A percentile compares a stretch with the other conserved stretches of the same genome.
Evolutionary conservation across 805 yeast genomes (phyloP).

Genomic region (Danielozyma ontarioensis): DNA sequence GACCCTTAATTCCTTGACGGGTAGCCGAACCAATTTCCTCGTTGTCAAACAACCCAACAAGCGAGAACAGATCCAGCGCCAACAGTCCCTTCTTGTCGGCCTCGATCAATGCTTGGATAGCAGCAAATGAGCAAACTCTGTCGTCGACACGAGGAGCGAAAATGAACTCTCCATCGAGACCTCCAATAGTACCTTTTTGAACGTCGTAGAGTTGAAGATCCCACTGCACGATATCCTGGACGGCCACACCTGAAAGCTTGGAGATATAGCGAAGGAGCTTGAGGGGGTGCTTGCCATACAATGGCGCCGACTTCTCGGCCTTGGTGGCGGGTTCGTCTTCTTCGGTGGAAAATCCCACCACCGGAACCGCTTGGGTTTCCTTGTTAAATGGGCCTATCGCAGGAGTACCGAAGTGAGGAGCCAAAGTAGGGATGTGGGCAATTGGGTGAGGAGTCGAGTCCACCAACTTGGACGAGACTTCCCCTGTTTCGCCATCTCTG

Average conservation of each 20-base stretch:
- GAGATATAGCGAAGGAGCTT: slow-evolving; percentile 66
- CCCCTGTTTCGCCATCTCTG: slow-evolving; percentile 24
- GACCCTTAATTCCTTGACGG: slow-evolving; percentile 81
- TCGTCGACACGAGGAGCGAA: slow-evolving; percentile 85
- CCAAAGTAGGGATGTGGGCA: slow-evolving; percentile 79
- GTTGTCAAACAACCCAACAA: slow-evolving; percentile 67
- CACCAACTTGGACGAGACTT: slow-evolving; percentile 41
- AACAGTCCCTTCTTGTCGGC: slow-evolving; percentile 19
- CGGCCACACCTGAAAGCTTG: slow-evolving; percentile 50
- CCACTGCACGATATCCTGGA: slow-evolving; percentile 58
- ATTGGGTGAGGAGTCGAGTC: slow-evolving; percentile 63
- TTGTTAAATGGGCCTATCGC: slow-evolving; percentile 67
- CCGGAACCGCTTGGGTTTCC: slow-evolving; percentile 76
- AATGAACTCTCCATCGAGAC: slow-evolving; percentile 69
- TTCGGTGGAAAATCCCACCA: slow-evolving; percentile 51
- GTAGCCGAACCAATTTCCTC: slow-evolving; percentile 83
- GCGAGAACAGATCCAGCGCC: slow-evolving; percentile 38
- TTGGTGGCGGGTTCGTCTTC: slow-evolving; percentile 47
- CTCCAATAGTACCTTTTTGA: slow-evolving; percentile 75
- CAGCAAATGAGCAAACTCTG: slow-evolving; percentile 75
- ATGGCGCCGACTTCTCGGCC: slow-evolving; percentile 58
- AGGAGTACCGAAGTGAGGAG: slow-evolving; percentile 79
- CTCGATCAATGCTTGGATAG: slow-evolving; percentile 53
- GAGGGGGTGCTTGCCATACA: slow-evolving; percentile 64
- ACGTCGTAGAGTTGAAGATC: slow-evolving; percentile 80